phyloP scores from a whole-genome alignment of 768 basidiomycete genomes.

The Naganishia vishniacii region DNA sequence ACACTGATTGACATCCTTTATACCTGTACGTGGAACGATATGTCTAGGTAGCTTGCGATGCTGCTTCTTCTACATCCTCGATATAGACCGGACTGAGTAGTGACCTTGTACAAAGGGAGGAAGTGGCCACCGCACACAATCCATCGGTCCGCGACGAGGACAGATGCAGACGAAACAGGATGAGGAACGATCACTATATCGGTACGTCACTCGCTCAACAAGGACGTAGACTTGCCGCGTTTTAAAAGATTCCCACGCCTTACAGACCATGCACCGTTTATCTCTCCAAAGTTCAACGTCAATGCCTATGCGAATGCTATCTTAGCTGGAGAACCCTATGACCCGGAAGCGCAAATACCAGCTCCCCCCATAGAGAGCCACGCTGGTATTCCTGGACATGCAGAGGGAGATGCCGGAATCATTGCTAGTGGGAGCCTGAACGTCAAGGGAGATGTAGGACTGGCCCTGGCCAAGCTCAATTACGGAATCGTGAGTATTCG shows the following conservation, averaged over 20 bases:
- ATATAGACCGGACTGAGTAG: no score
- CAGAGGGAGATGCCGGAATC: slow-evolving; percentile 33
- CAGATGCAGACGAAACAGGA: slow-evolving; percentile 1
- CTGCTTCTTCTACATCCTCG: no score
- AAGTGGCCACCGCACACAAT: no score
- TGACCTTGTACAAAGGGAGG: no score
- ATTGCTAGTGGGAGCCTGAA: slow-evolving; percentile 25
- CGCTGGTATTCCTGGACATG: not conserved
- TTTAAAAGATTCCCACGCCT: not conserved
- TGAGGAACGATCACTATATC: slow-evolving; percentile 20
- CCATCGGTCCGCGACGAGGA: not conserved
- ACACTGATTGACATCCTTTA: no score
- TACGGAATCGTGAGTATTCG: slow-evolving; percentile 57
- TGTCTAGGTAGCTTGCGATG: no score
- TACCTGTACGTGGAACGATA: no score
- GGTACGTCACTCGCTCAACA: not conserved
- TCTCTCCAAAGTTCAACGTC: slow-evolving; percentile 69
- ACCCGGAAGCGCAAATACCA: slow-evolving; percentile 49
- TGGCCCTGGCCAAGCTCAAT: slow-evolving; percentile 80
- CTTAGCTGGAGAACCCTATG: slow-evolving; percentile 74
- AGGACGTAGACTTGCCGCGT: not conserved
- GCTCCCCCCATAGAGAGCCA: slow-evolving; percentile 34
- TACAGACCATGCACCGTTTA: slow-evolving; percentile 67
- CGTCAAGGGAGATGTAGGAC: slow-evolving; percentile 75
- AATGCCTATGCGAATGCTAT: slow-evolving; percentile 88